Evolutionary conservation across 371 early-diverging fungal genomes (phyloP), one percentile per base, ranked within the genome.

Genomic region (Blyttiomyces sp.): DNA sequence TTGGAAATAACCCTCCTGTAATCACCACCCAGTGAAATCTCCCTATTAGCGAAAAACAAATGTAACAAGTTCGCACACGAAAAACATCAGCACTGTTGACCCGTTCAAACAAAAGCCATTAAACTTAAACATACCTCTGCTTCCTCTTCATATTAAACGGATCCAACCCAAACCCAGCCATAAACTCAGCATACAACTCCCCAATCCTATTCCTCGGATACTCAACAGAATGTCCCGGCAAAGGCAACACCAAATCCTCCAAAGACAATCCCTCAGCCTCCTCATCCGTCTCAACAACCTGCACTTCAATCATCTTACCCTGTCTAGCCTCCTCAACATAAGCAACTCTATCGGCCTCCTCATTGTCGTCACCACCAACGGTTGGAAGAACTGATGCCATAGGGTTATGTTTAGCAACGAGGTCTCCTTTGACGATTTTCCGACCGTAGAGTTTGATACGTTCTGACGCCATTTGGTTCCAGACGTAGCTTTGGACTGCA

Each of bases 401-500:
- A n/a, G 49, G 50, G 52, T 61, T 65, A 56, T 6, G 43, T 13
- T 49, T 67, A 27, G 85, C 63, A 1, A 95, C 95, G 31, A 95
- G 56, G 73, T 98, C 98, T 28, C 97, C 98, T 0, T 86, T 73
- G 19, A 93, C 81, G n/a, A 88, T 84, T 4, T 71, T 78, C 9
- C 59, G 68, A 16, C 97, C 98, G 68, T 83, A 90, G 33, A 80
- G 60, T 13, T 75, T 71, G 28, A 94, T 70, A 17, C 97, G 82
- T 65, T 87, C 84, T 35, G 90, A 85, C 3, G 89, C 92, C 19
- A 88, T 85, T 23, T 81, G 69, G 75, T 99, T 99, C 95, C 98
- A 99, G 24, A 97, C 76, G 63, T 81, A 91, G 34, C 95, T 94
- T 77, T 99, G 99, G 65, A 95, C 97, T 4, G 97, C 91, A 75